phyloP scores from a whole-genome alignment of 352 stramenopile genomes.

The Phytophthora pisi region DNA sequence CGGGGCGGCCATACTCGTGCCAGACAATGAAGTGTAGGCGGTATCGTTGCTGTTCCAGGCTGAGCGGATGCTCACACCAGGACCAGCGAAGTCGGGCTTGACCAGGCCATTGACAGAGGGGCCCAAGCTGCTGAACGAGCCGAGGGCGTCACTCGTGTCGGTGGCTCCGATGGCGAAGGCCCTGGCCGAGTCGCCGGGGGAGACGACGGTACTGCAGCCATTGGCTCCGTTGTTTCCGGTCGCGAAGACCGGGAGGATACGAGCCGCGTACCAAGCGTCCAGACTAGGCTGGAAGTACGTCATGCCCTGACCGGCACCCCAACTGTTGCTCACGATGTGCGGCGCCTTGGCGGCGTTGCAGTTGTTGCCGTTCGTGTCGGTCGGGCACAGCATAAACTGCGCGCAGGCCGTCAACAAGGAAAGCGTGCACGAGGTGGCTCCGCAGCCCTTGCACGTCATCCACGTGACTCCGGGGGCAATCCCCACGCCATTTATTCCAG shows the following conservation, averaged over 20 bases:
- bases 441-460: conserved; percentile 61
- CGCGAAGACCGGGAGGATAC: conserved; percentile 63
- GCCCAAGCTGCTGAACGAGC: conserved; percentile 48
- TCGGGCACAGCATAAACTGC: conserved; percentile 69
- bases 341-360: conserved; percentile 51
- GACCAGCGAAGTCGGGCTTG: conserved; percentile 54
- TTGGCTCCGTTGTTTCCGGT: conserved; percentile 47
- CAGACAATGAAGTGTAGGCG: conserved; percentile 47
- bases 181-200: conserved; percentile 44
- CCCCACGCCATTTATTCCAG: conserved; percentile 40
- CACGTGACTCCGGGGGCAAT: conserved; percentile 53
- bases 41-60: conserved; percentile 42
- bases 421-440: conserved; percentile 20
- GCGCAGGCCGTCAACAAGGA: conserved; percentile 45
- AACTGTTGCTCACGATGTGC: conserved; percentile 67
- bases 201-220: conserved; percentile 37
- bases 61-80: conserved; percentile 45
- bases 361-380: conserved; percentile 55
- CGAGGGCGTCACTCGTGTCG: conserved; percentile 39
- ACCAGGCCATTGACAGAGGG: conserved; percentile 37
- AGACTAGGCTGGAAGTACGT: conserved; percentile 42
- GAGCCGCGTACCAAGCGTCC: conserved; percentile 50
- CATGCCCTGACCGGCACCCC: conserved; percentile 41
- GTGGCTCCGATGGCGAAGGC: conserved; percentile 48
- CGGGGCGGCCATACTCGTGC: conserved; percentile 62